phyloP scores from a whole-genome alignment of 2,329 filamentous ascomycete species.

The Coniochaeta ligniaria region DNA sequence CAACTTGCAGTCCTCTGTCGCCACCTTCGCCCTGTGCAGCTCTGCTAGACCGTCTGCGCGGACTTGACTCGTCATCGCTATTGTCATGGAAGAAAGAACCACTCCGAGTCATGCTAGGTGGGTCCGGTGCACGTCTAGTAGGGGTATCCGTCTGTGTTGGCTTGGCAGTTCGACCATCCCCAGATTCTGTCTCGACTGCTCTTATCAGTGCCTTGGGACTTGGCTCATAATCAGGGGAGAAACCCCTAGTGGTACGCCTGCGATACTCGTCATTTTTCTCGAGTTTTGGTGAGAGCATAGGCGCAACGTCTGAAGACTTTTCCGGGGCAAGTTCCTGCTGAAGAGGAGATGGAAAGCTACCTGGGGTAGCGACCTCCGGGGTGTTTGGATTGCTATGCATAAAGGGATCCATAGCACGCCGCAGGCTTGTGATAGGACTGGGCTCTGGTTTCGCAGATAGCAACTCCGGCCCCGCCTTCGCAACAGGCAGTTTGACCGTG shows the following conservation, averaged over 20 bases:
- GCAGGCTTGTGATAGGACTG: slow-evolving; percentile 72
- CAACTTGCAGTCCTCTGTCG: not conserved
- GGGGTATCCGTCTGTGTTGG: slow-evolving; percentile 24
- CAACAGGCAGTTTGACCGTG: slow-evolving; percentile 21
- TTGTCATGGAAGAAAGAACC: slow-evolving; percentile 46
- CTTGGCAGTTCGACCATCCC: not conserved
- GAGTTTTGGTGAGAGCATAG: not conserved
- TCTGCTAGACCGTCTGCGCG: slow-evolving; percentile 8
- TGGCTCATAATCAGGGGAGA: slow-evolving; percentile 70
- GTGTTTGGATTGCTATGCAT: slow-evolving; percentile 34
- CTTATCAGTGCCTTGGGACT: slow-evolving; percentile 66
- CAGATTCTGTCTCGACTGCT: slow-evolving; percentile 37
- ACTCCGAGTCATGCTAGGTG: slow-evolving; percentile 24
- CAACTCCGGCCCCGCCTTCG: slow-evolving; percentile 13
- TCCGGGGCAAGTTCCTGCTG: slow-evolving; percentile 1
- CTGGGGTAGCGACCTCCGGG: slow-evolving; percentile 16
- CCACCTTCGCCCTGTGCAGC: not conserved
- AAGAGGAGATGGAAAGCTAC: slow-evolving; percentile 7
- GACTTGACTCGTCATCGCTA: slow-evolving; percentile 40
- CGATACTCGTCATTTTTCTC: slow-evolving; percentile 19
- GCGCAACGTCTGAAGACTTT: not conserved
- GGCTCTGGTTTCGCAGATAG: slow-evolving; percentile 28
- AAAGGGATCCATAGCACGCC: slow-evolving; percentile 83
- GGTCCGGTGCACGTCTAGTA: slow-evolving; percentile 23
- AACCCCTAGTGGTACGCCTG: slow-evolving; percentile 43